Evolutionary conservation across 2,329 filamentous ascomycete genomes (phyloP).

Genomic region (Metarhizium sp.): DNA sequence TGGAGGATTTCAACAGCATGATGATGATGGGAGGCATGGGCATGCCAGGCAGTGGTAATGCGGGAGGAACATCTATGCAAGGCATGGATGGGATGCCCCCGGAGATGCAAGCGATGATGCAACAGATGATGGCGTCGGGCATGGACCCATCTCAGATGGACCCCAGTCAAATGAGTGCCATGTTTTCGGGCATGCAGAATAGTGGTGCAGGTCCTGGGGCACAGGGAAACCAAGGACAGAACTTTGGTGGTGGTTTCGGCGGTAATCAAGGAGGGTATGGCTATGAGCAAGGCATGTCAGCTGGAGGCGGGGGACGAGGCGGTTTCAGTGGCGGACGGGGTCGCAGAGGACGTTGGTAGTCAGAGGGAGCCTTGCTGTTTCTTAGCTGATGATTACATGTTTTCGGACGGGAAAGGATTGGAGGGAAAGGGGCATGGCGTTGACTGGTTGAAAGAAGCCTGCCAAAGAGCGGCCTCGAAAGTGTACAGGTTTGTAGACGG

Average conservation of each 20-base stretch:
- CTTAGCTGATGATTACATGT: not conserved
- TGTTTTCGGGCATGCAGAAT: conserved; percentile 51
- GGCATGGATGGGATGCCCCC: conserved; percentile 56
- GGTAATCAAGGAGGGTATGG: conserved; percentile 43
- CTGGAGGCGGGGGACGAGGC: conserved; percentile 24
- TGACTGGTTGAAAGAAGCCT: not conserved
- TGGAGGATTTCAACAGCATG: conserved; percentile 59
- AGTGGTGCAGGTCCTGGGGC: conserved; percentile 31
- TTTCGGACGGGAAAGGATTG: not conserved
- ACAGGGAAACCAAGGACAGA: conserved; percentile 41
- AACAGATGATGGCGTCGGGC: conserved; percentile 58
- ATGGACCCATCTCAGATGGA: conserved; percentile 62
- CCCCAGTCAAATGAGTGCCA: conserved; percentile 44
- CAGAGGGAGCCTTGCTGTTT: not conserved
- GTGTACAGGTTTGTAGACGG: not conserved
- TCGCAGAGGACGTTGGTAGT: conserved; percentile 20
- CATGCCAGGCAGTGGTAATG: conserved; percentile 29
- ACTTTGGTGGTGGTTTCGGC: conserved; percentile 43
- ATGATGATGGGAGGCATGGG: conserved; percentile 52
- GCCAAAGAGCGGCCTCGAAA: not conserved
- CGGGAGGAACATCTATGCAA: conserved; percentile 31
- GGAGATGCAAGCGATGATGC: conserved; percentile 61
- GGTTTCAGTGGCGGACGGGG: conserved; percentile 20
- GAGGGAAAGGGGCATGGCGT: conserved; percentile 2
- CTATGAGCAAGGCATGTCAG: conserved; percentile 39